Conservation (phyloP, 352 stramenopile species). For the Phytophthora pseudosyringae region DNA sequence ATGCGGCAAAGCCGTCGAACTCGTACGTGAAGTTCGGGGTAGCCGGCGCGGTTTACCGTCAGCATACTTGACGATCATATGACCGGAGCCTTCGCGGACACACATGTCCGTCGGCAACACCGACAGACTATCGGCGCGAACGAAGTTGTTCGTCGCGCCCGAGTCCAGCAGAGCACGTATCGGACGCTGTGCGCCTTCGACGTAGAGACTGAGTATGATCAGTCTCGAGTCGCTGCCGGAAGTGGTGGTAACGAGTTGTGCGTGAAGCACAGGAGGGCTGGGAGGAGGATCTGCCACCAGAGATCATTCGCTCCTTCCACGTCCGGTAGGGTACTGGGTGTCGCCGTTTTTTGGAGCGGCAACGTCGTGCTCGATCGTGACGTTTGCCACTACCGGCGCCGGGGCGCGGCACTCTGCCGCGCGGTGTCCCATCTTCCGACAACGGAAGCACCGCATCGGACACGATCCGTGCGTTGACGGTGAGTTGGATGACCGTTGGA, state of each 20-base stretch:
- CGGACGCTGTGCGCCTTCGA: not conserved
- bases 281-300: no score
- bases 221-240: no score
- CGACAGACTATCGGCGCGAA: no score
- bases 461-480: not conserved
- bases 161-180: not conserved
- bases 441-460: slow-evolving; percentile 14
- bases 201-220: not conserved
- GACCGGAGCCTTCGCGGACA: no score
- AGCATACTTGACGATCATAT: no score
- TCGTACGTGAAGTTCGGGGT: no score
- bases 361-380: not conserved
- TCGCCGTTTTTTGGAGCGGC: slow-evolving; percentile 16
- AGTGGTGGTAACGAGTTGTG: no score
- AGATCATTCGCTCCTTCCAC: no score
- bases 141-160: slow-evolving; percentile 18
- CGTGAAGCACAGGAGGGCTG: no score
- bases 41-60: no score
- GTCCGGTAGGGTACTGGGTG: not conserved
- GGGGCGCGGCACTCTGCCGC: slow-evolving; percentile 9
- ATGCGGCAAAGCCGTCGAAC: no score
- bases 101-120: no score
- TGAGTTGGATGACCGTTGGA: not conserved
- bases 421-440: slow-evolving; percentile 1
- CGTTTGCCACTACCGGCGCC: slow-evolving; percentile 3